Conservation (phyloP, 2,329 filamentous ascomycete genomes). For the Herpomyces periplanetae region DNA sequence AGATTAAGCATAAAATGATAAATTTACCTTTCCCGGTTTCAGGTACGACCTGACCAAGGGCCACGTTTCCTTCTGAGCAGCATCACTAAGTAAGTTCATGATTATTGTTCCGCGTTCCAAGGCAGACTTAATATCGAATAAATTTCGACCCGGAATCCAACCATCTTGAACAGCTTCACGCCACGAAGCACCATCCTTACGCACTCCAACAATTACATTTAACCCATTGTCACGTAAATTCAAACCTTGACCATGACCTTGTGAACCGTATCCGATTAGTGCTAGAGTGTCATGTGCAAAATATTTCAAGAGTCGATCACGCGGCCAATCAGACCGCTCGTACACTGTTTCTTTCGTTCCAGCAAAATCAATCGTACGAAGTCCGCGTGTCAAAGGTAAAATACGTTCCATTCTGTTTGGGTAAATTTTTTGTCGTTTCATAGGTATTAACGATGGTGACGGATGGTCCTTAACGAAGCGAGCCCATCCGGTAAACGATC, state of each 20-base stretch:
- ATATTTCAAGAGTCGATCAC: constrained; percentile 25
- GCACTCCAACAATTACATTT: constrained; percentile 93
- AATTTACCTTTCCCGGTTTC: constrained; percentile 71
- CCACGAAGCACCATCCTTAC: constrained; percentile 94
- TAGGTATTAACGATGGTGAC: no score
- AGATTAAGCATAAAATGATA: constrained; percentile 2
- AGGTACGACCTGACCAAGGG: constrained; percentile 88
- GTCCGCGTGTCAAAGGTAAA: constrained; percentile 37
- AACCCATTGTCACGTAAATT: constrained; percentile 98
- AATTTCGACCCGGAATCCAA: constrained; percentile 92
- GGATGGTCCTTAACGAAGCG: no score
- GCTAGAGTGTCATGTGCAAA: constrained; percentile 99
- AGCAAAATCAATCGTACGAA: constrained; percentile 98
- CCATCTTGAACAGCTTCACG: constrained; percentile 86
- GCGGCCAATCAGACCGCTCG: constrained; percentile 15
- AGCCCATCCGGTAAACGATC: no score
- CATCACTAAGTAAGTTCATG: constrained; percentile 97
- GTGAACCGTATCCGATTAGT: constrained; percentile 89
- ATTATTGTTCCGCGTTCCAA: constrained; percentile 69
- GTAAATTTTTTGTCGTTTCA: no score
- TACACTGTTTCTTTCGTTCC: constrained; percentile 78
- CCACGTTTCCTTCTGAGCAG: constrained; percentile 96
- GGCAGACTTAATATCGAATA: constrained; percentile 91
- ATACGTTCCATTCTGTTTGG: no score
- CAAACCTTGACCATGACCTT: constrained; percentile 93